Conservation (phyloP, 176 grass and related monocot species). For the Oryza nivara region DNA sequence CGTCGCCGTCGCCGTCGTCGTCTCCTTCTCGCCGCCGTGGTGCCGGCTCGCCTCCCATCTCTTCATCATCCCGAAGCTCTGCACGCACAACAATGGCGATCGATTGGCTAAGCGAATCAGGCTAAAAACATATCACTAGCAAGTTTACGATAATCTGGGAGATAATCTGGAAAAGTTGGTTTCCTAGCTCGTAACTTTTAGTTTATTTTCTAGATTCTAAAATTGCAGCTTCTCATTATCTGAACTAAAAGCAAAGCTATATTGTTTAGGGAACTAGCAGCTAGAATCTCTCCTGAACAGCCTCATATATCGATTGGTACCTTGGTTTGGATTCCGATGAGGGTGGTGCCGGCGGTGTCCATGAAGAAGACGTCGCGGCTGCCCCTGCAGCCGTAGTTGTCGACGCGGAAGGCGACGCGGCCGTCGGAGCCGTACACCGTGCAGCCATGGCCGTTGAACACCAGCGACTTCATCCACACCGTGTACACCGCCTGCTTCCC, state of each 20-base stretch:
- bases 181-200: too few relatives aligned
- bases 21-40: neutral
- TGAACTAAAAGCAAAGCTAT: too few relatives aligned
- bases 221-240: too few relatives aligned
- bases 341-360: constrained; percentile 53
- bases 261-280: too few relatives aligned
- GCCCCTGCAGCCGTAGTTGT: constrained; percentile 70
- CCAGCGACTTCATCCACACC: constrained; percentile 90
- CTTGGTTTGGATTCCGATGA: constrained; percentile 60
- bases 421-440: constrained; percentile 70
- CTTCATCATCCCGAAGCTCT: constrained; percentile 34
- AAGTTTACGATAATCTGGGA: too few relatives aligned
- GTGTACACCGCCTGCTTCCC: constrained; percentile 48
- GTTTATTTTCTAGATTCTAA: too few relatives aligned
- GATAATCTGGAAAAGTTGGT: too few relatives aligned
- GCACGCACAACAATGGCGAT: neutral
- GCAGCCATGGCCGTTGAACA: constrained; percentile 75
- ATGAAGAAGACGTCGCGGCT: constrained; percentile 66
- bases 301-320: neutral
- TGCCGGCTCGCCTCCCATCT: constrained; percentile 36
- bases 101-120: too few relatives aligned
- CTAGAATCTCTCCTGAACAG: too few relatives aligned
- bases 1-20: neutral
- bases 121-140: too few relatives aligned
- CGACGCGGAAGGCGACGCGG: constrained; percentile 61